Evolutionary conservation across 495 filamentous ascomycete genomes (phyloP).

Genomic region (Aspergillus olivimuriae): DNA sequence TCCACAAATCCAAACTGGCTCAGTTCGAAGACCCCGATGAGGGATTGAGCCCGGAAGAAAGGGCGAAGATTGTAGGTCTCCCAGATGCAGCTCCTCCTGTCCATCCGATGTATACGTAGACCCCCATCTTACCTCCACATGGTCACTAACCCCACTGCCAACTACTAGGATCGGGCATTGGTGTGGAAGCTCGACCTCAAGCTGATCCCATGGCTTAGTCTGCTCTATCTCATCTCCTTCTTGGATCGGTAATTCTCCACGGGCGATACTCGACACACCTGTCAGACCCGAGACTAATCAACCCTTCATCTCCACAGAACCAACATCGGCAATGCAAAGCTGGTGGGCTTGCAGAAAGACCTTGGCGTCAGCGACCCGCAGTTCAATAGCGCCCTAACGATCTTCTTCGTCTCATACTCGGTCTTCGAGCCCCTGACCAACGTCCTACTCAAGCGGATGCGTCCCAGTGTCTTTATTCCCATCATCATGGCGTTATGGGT

Average conservation of each 20-base stretch:
- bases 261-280: neutral
- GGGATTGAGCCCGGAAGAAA: constrained; percentile 60
- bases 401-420: constrained; percentile 92
- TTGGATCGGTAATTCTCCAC: constrained; percentile 52
- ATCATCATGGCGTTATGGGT: constrained; percentile 54
- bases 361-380: constrained; percentile 59
- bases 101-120: neutral
- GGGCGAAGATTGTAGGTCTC: constrained; percentile 54
- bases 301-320: constrained; percentile 40
- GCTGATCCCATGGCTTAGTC: constrained; percentile 75
- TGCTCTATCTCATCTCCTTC: constrained; percentile 82
- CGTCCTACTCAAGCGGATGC: constrained; percentile 71
- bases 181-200: constrained; percentile 64
- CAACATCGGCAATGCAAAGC: constrained; percentile 85
- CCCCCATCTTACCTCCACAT: no score
- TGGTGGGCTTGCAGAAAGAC: constrained; percentile 61
- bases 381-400: constrained; percentile 72
- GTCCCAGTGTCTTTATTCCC: constrained; percentile 64
- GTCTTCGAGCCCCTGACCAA: constrained; percentile 86
- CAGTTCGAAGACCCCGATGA: constrained; percentile 58
- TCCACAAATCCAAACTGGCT: constrained; percentile 9
- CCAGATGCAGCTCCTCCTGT: no score
- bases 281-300: neutral
- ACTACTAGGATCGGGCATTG: constrained; percentile 54
- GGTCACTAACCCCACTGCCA: no score